A percentile compares a stretch with the other conserved stretches of the same genome.
These are phyloP conservation scores for Murraya koenigii DNA, from an alignment of 345 rosid species.

Conservation along the genomic window DNA sequence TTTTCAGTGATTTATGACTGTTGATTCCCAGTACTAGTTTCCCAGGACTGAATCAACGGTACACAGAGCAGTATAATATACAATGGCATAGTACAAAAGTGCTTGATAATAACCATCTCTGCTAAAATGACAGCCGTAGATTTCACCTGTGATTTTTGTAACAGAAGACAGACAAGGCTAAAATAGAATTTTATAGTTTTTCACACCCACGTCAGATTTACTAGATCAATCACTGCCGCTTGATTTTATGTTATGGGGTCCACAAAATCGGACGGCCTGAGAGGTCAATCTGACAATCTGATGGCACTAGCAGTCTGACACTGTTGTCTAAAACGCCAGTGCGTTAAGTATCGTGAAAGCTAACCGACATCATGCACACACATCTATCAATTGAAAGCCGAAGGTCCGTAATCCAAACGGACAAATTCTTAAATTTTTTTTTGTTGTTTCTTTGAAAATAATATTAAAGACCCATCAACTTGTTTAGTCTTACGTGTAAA, in stretches of 20 bases:
- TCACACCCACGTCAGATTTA: neutral
- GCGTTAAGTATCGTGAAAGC: slow-evolving; percentile 29
- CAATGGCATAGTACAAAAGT: neutral
- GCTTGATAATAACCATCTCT: neutral
- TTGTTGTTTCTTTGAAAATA: neutral
- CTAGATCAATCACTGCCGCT: neutral
- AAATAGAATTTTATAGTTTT: slow-evolving; percentile 14
- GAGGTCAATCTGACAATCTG: slow-evolving; percentile 5
- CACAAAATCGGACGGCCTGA: neutral
- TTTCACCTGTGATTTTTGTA: slow-evolving; percentile 14
- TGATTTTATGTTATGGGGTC: neutral
- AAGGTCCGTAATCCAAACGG: neutral
- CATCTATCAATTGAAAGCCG: neutral
- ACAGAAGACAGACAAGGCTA: neutral
- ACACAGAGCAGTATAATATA: neutral
- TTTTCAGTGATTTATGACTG: neutral
- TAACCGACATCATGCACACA: slow-evolving; percentile 17
- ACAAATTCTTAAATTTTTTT: neutral
- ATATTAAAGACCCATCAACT: neutral
- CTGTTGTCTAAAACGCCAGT: slow-evolving; percentile 17
- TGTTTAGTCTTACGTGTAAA: slow-evolving; percentile 10
- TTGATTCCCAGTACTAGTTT: slow-evolving; percentile 1
- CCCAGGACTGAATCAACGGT: neutral
- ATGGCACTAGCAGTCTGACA: slow-evolving; percentile 1
- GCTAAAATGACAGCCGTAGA: slow-evolving; percentile 14